Conservation (phyloP, 495 filamentous ascomycete genomes). For the Polyplosphaeria fusca region DNA sequence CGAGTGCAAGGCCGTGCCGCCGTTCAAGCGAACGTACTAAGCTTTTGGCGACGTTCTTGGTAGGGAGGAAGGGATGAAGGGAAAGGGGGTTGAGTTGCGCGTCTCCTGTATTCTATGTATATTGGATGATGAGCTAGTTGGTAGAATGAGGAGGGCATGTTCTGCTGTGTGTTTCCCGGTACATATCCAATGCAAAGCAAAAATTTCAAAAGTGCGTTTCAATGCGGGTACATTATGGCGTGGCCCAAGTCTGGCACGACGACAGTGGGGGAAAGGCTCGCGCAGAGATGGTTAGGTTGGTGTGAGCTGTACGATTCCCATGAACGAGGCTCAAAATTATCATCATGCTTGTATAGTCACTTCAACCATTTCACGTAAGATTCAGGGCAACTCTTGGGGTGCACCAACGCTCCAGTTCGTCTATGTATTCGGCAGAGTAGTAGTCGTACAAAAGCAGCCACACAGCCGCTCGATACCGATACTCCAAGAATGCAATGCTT, state of each 20-base stretch:
- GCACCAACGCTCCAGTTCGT: neutral
- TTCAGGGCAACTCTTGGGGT: too few relatives aligned
- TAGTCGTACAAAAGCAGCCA: slow-evolving; percentile 14
- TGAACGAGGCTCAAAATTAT: too few relatives aligned
- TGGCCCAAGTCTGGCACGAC: too few relatives aligned
- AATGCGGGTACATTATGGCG: too few relatives aligned
- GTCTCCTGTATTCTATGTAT: slow-evolving; percentile 34
- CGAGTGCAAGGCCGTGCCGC: slow-evolving; percentile 45
- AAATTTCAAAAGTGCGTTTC: too few relatives aligned
- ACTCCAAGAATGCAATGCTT: slow-evolving; percentile 17
- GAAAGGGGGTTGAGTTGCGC: slow-evolving; percentile 1
- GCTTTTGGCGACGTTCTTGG: neutral
- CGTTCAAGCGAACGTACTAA: slow-evolving; percentile 46
- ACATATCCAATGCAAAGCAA: slow-evolving; percentile 15
- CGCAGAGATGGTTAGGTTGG: too few relatives aligned
- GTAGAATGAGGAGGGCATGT: neutral
- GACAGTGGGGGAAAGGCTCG: too few relatives aligned
- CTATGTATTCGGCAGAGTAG: neutral
- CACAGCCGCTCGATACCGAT: neutral
- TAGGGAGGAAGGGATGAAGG: neutral
- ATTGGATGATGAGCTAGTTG: slow-evolving; percentile 17
- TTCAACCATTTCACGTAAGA: too few relatives aligned
- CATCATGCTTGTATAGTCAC: too few relatives aligned
- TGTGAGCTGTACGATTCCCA: too few relatives aligned
- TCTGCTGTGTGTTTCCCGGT: neutral